A percentile compares a stretch with the other conserved stretches of the same genome.
phyloP scores from a whole-genome alignment of 768 basidiomycete genomes.

The Boletus subparvulus region DNA sequence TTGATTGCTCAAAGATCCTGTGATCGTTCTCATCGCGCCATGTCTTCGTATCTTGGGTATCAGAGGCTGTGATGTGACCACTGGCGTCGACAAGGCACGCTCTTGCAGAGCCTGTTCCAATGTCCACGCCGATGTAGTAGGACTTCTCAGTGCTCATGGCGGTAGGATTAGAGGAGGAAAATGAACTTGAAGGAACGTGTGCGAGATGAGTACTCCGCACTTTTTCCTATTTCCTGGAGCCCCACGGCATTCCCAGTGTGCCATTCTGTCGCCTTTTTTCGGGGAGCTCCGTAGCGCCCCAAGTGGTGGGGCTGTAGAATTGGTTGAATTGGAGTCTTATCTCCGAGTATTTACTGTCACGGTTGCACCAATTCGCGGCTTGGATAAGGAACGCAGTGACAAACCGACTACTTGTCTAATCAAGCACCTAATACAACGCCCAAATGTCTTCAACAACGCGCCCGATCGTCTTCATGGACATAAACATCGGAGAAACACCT shows the following conservation, averaged over 20 bases:
- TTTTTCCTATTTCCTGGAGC: background rate
- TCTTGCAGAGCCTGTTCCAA: slow-evolving; percentile 93
- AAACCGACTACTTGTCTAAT: background rate
- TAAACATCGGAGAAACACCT: slow-evolving; percentile 94
- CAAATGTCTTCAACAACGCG: slow-evolving; percentile 53
- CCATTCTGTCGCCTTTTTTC: background rate
- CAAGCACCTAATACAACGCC: background rate
- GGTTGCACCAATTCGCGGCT: background rate
- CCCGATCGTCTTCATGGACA: slow-evolving; percentile 96
- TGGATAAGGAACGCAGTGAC: background rate
- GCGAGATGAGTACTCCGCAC: slow-evolving; percentile 14
- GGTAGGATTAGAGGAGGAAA: background rate
- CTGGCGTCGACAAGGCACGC: slow-evolving; percentile 72
- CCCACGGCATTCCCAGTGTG: background rate
- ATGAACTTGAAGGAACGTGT: background rate
- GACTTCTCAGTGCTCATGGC: slow-evolving; percentile 36
- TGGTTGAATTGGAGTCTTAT: background rate
- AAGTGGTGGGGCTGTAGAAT: background rate
- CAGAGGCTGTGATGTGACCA: slow-evolving; percentile 75
- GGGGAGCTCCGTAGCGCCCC: slow-evolving; percentile 4
- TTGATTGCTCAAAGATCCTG: slow-evolving; percentile 96
- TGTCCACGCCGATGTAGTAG: slow-evolving; percentile 76
- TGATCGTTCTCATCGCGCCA: slow-evolving; percentile 84
- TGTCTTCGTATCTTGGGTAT: slow-evolving; percentile 78
- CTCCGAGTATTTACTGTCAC: background rate